Evolutionary conservation across 163 green algal genomes (phyloP).

Genomic region (Scenedesmus sp.): DNA sequence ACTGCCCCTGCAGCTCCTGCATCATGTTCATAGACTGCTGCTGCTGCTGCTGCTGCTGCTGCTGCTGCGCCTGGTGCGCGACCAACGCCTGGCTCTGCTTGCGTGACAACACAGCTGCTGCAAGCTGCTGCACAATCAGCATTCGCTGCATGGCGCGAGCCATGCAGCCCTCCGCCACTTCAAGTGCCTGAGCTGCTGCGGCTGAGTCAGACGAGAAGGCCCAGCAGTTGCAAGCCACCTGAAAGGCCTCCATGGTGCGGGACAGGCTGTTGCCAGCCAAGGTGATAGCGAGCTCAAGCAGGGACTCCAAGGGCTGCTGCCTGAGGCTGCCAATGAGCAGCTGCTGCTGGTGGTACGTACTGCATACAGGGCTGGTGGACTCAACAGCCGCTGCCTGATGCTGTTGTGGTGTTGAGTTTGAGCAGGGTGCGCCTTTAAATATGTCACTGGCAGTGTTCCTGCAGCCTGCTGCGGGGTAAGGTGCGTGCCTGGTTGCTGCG

Average conservation of each 20-base stretch:
- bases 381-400: neutral
- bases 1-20: neutral
- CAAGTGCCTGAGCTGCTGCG: neutral
- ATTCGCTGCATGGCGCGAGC: constrained; percentile 25
- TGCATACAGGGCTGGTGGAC: neutral
- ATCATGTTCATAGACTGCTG: constrained; percentile 8
- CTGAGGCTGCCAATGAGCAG: neutral
- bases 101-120: constrained; percentile 12
- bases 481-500: constrained; percentile 15
- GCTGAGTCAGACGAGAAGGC: neutral
- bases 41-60: neutral
- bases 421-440: neutral
- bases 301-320: constrained; percentile 19
- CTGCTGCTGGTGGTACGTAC: neutral
- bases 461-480: neutral
- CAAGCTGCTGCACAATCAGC: constrained; percentile 40
- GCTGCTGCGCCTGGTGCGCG: neutral
- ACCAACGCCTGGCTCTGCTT: neutral
- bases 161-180: constrained; percentile 22
- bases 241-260: constrained; percentile 35
- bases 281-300: constrained; percentile 35
- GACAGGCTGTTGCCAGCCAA: constrained; percentile 4
- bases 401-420: neutral
- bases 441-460: neutral
- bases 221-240: constrained; percentile 41